Base-by-base conservation (phyloP, 768 basidiomycete genomes). In the Pholiota molesta region DNA sequence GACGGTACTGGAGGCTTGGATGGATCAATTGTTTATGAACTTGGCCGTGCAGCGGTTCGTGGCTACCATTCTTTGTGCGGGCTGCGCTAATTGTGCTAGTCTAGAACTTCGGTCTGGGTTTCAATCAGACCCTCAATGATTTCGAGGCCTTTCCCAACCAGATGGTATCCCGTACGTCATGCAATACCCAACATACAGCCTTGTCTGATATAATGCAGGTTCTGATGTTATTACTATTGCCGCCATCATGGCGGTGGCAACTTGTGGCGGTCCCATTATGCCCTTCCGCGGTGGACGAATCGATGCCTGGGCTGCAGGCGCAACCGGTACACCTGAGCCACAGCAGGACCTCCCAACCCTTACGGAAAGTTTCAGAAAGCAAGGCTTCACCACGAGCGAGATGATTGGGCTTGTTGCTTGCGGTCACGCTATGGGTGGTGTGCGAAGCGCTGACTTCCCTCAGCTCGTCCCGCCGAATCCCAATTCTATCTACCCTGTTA, bases 271-370 rank as follows among this genome's bases (percentile, higher is more conserved):
- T 16, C 83, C 83, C 49, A 82, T 92, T 67, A 71, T 91, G 65
- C 81, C 93, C 57, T 76, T 90, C 69, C 88, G 88, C 9, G 77
- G 83, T 3, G 75, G 83, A 62, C 90, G 92, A 71, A 80, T 83
- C 62, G 66, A 74, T 53, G 63, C 61, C 16, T 69, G 65, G 65
- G 29, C 39, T 11, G 65, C 47, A 5, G 68, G 68, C 16, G 61
- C n/a, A 49, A 65, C 62, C 5, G 81, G 81, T 13, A 79, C 80
- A 17, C 84, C 84, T 2, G 70, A 79, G 45, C 80, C 83, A 0
- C 73, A 79, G 23, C 71, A 82, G 45, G 72, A 74, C 59, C 66
- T 83, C 13, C 66, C 75, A 17, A 77, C 75, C 0, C 75, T 79
- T 55, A 76, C 68, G 17, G 72, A 74, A 33, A 75, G 69, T 40